Percentiles rank a stretch among this genome's conserved stretches.
These are phyloP conservation scores for Cymbopogon citratus DNA, from an alignment of 176 grass and related monocot species.

Conservation along the genomic window DNA sequence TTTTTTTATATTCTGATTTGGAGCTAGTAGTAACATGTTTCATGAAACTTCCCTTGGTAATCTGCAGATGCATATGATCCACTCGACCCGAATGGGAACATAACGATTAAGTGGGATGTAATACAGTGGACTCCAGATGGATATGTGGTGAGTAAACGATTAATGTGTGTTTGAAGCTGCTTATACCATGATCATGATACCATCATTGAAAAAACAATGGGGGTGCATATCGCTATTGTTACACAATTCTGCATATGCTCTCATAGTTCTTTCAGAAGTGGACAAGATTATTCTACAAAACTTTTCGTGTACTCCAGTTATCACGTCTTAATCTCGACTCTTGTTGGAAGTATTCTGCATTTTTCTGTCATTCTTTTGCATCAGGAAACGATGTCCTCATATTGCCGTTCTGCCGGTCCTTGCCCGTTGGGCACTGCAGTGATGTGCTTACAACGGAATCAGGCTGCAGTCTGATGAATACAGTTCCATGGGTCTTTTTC, in stretches of 20 bases:
- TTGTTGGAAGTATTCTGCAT: too few relatives aligned
- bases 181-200: neutral
- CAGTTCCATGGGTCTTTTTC: too few relatives aligned
- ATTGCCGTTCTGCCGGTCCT: too few relatives aligned
- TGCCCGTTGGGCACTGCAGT: too few relatives aligned
- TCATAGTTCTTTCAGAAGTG: too few relatives aligned
- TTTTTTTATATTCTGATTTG: too few relatives aligned
- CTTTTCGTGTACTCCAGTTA: neutral
- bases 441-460: too few relatives aligned
- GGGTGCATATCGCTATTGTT: neutral
- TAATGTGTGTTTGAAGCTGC: neutral
- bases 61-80: conserved; percentile 69
- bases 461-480: too few relatives aligned
- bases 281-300: neutral
- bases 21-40: too few relatives aligned
- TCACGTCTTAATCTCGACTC: neutral
- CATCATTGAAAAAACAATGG: too few relatives aligned
- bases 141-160: conserved; percentile 57
- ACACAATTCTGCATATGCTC: neutral
- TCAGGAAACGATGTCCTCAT: too few relatives aligned
- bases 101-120: conserved; percentile 86
- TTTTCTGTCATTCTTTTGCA: too few relatives aligned
- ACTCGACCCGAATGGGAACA: conserved; percentile 72
- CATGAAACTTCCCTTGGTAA: neutral
- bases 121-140: conserved; percentile 72